These are phyloP conservation scores for Cladophialophora immunda DNA, from an alignment of 2,329 filamentous ascomycete species.

Conservation along the genomic window DNA sequence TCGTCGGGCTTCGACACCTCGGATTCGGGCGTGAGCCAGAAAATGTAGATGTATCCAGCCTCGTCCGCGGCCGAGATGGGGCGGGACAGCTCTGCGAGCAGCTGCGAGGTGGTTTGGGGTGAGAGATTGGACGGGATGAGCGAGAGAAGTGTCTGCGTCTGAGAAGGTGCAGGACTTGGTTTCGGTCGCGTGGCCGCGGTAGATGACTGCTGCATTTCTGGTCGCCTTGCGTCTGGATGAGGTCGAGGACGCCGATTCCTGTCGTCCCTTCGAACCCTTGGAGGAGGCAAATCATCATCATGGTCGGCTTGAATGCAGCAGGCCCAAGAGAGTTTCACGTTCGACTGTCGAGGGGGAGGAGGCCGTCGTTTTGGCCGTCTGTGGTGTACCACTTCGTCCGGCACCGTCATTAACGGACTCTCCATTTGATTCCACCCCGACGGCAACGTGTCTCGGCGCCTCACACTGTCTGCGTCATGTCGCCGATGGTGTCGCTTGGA, in stretches of 20 bases:
- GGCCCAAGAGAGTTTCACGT: conserved; percentile 40
- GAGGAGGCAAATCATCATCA: conserved; percentile 28
- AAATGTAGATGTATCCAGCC: conserved; percentile 96
- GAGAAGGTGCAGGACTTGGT: conserved; percentile 43
- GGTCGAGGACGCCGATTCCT: conserved; percentile 3
- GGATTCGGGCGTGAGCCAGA: conserved; percentile 84
- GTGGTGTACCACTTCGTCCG: conserved; percentile 46
- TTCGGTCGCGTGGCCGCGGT: conserved; percentile 25
- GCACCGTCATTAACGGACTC: conserved; percentile 55
- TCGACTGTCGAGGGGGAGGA: conserved; percentile 34
- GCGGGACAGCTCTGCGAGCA: conserved; percentile 80
- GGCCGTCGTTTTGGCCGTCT: conserved; percentile 31
- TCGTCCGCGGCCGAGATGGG: conserved; percentile 78
- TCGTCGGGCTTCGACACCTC: conserved; percentile 63
- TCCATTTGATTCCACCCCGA: conserved; percentile 56
- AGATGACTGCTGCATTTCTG: conserved; percentile 28
- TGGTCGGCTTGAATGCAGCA: conserved; percentile 39
- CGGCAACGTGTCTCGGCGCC: conserved; percentile 46
- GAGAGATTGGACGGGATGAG: conserved; percentile 75
- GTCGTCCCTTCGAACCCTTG: conserved; percentile 11
- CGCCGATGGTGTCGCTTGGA: conserved; percentile 38
- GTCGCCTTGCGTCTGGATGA: background rate
- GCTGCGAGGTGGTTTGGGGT: conserved; percentile 71
- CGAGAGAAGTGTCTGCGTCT: conserved; percentile 62
- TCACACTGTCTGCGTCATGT: conserved; percentile 33